Base-by-base conservation (phyloP, 164 flowering plant species). In the Litsea cubeba region DNA sequence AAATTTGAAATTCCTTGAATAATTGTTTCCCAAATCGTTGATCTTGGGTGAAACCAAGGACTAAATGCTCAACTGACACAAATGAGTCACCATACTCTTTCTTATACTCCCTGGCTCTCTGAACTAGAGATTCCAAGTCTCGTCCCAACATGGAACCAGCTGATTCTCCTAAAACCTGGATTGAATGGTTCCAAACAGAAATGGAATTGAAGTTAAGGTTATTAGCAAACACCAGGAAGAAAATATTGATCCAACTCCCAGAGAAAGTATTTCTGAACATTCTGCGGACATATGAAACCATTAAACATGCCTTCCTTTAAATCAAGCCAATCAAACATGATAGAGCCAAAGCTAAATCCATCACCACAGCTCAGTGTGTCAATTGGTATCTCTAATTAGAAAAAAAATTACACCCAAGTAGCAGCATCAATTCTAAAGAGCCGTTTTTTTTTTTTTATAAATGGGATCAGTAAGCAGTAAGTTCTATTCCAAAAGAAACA, bases 101-200 rank as follows among this genome's bases (percentile, higher is more conserved):
- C 87, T 87, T 93, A 84, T 68, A 85, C 2, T 89, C 95, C 83
- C 95, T 88, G 22, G 97, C 88, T 73, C 92, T 81, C 80, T 88
- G 94, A 77, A 95, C 80, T 77, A 95, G 78, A 62, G 85, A 90
- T 88, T 95, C 99, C 81, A 92, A 81, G 75, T 93, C 97, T 70
- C 94, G 84, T 46, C 99, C 99, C 76, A 95, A 79, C 99, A 93
- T 93, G 18, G 99, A 90, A 76, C 97, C 97, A 80, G 93, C 83
- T 71, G 97, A 79, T 72, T 90, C 97, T 75, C 98, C 87, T 72
- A 90, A 71, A 78, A 95, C 98, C 99, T 95, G 81, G 28, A 14
- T 28, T n/a, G 23, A 66, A 66, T 18, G 69, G 11, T 3, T 26
- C 1, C 26, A 14, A 3, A 50, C 5, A 70, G 30, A 11, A 49